phyloP scores from a whole-genome alignment of 1,284 basidiomycete species.

The Trichosporon sp. region DNA sequence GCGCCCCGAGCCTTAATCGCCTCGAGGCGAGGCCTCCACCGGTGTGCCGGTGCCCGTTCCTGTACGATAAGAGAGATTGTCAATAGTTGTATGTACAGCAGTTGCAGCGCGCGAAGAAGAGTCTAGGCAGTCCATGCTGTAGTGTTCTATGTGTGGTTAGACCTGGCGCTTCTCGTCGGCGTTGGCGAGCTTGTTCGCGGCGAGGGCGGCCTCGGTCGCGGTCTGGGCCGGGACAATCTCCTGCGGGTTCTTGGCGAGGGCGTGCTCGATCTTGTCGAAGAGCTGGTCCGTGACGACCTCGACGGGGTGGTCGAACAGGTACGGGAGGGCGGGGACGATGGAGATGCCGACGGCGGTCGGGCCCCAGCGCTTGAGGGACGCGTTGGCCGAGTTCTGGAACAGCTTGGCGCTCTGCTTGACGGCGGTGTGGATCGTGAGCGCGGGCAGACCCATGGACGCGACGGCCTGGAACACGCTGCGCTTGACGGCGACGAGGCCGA shows the following conservation, averaged over 20 bases:
- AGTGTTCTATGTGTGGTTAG: neutral
- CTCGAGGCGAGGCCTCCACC: neutral
- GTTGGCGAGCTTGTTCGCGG: neutral
- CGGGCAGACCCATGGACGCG: constrained; percentile 49
- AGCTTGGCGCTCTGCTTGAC: constrained; percentile 66
- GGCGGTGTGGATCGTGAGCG: constrained; percentile 70
- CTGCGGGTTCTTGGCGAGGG: constrained; percentile 26
- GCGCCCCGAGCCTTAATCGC: too few relatives aligned
- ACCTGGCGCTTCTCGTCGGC: neutral
- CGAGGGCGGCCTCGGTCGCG: neutral
- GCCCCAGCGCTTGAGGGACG: constrained; percentile 67
- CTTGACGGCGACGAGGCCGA: constrained; percentile 67
- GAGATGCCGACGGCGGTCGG: constrained; percentile 61
- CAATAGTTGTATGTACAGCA: neutral
- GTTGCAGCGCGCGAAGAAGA: neutral
- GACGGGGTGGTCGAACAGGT: constrained; percentile 72
- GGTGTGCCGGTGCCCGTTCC: neutral
- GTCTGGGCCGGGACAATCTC: neutral
- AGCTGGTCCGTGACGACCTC: constrained; percentile 52
- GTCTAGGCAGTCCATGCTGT: neutral
- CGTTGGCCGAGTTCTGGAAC: constrained; percentile 22
- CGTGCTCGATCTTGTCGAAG: constrained; percentile 53
- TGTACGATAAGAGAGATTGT: neutral
- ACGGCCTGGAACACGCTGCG: constrained; percentile 81
- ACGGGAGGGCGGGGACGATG: constrained; percentile 73